These are phyloP conservation scores for Trametes coccinea DNA, from an alignment of 768 basidiomycete genomes.

Conservation along the genomic window DNA sequence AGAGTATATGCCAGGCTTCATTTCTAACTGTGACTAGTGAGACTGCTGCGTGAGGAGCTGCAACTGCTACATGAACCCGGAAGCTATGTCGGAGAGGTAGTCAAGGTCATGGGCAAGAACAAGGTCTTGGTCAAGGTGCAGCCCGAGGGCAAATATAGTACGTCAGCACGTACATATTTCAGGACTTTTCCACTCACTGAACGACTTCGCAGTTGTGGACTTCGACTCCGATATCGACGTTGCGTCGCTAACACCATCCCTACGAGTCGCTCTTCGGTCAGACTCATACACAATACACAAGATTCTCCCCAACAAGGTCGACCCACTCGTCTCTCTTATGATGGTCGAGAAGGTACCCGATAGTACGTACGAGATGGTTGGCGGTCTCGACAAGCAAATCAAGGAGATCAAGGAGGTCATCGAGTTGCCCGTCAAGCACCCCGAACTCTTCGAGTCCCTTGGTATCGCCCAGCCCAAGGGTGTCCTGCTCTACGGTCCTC, in stretches of 20 bases:
- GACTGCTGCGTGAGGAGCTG: conserved; percentile 87
- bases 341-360: conserved; percentile 99
- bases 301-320: conserved; percentile 95
- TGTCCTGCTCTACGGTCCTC: conserved; percentile 92
- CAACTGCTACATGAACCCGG: conserved; percentile 94
- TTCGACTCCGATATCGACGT: conserved; percentile 87
- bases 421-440: conserved; percentile 95
- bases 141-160: conserved; percentile 99
- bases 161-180: conserved; percentile 34
- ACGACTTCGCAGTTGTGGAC: conserved; percentile 73
- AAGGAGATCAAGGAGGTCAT: conserved; percentile 99
- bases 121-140: conserved; percentile 98
- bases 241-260: conserved; percentile 72
- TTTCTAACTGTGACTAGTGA: conserved; percentile 48
- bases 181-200: not conserved
- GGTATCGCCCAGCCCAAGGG: conserved; percentile 98
- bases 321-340: conserved; percentile 98
- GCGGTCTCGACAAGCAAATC: conserved; percentile 95
- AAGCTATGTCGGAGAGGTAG: conserved; percentile 95
- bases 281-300: conserved; percentile 97
- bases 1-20: no score
- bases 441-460: conserved; percentile 92
- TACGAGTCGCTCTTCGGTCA: conserved; percentile 93
- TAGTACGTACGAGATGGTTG: conserved; percentile 99
- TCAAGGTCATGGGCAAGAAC: conserved; percentile 99